phyloP scores from a whole-genome alignment of 768 basidiomycete genomes.

The Steccherinum ochraceum region DNA sequence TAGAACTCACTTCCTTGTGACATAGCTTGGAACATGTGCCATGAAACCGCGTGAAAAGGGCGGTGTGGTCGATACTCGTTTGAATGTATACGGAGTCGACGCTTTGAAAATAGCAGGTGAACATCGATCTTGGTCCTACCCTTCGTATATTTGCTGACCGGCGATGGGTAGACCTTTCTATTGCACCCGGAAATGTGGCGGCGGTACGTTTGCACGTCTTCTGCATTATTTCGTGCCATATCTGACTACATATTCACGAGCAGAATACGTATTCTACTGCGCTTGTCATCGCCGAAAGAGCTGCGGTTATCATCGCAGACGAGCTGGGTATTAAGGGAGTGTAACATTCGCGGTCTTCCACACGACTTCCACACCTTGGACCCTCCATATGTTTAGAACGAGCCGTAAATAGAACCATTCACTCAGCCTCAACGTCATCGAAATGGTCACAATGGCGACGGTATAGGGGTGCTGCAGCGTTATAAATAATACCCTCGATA shows the following conservation, averaged over 20 bases:
- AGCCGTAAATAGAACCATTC: no score
- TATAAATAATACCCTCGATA: no score
- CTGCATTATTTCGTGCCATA: background rate
- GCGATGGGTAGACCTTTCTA: slow-evolving; percentile 27
- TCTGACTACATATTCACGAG: background rate
- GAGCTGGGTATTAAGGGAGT: slow-evolving; percentile 32
- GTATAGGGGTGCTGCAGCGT: no score
- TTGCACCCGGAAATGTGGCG: slow-evolving; percentile 31
- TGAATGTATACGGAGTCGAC: slow-evolving; percentile 57
- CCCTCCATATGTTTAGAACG: no score
- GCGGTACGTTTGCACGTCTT: slow-evolving; percentile 15
- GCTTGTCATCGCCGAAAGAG: slow-evolving; percentile 52
- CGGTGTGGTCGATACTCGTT: slow-evolving; percentile 56
- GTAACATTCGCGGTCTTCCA: no score
- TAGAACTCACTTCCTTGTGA: background rate
- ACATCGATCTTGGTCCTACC: slow-evolving; percentile 3
- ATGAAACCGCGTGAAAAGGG: slow-evolving; percentile 55
- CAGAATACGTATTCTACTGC: slow-evolving; percentile 40
- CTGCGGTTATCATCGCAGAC: slow-evolving; percentile 50
- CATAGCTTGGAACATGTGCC: slow-evolving; percentile 56
- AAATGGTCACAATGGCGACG: no score
- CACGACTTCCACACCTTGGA: no score
- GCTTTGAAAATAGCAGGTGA: slow-evolving; percentile 54
- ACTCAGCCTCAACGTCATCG: no score
- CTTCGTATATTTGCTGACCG: background rate